Conservation (phyloP, 192 early-diverging fungal species). For the Umbelopsis sp. region DNA sequence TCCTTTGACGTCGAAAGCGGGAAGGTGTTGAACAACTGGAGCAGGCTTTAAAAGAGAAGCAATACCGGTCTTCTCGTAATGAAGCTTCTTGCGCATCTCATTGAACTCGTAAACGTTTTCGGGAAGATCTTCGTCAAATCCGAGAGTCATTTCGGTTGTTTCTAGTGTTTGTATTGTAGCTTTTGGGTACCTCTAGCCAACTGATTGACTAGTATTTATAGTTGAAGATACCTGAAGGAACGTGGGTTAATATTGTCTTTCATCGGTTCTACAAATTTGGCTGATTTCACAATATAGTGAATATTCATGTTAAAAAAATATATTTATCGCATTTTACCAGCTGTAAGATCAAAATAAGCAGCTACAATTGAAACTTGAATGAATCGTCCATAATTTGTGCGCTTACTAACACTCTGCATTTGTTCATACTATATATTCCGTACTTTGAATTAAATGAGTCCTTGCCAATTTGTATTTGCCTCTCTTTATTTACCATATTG, state of each 20-base stretch:
- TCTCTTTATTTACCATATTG: too few relatives aligned
- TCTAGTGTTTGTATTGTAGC: not conserved
- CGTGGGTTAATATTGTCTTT: not conserved
- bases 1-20: conserved; percentile 32
- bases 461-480: too few relatives aligned
- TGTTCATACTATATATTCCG: too few relatives aligned
- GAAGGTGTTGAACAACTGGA: conserved; percentile 46
- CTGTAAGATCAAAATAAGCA: not conserved
- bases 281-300: not conserved
- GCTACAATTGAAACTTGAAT: not conserved
- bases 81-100: conserved; percentile 31
- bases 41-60: conserved; percentile 40
- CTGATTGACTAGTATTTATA: not conserved
- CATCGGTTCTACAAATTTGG: not conserved
- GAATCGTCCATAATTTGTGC: not conserved
- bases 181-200: not conserved
- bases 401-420: not conserved
- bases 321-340: not conserved
- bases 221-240: not conserved
- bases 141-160: conserved; percentile 34
- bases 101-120: conserved; percentile 39
- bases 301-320: not conserved
- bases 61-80: conserved; percentile 36
- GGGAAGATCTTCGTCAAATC: conserved; percentile 41
- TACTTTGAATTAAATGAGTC: too few relatives aligned